Percentiles rank a stretch among this genome's conserved stretches.
Evolutionary conservation across 129 eudicot species (phyloP).

Genomic region (Pittosporum tobira): DNA sequence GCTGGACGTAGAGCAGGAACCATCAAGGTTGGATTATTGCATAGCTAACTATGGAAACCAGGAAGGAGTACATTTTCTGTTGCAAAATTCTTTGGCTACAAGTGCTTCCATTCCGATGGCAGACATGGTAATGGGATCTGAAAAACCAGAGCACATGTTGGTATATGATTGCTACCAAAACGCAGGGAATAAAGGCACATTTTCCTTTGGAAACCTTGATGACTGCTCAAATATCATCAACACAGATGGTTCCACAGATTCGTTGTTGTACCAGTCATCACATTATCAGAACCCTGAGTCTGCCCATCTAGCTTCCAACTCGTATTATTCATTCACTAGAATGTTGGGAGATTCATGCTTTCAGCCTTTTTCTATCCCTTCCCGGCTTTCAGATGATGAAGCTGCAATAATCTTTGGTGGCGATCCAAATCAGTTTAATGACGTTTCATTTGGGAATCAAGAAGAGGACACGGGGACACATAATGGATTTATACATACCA

Average conservation of each 20-base stretch:
- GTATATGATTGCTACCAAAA: constrained; percentile 29
- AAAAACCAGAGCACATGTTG: constrained; percentile 20
- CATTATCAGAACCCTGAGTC: constrained; percentile 28
- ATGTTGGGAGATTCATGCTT: constrained; percentile 37
- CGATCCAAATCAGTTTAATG: constrained; percentile 26
- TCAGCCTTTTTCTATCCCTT: constrained; percentile 26
- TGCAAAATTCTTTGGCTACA: constrained; percentile 17
- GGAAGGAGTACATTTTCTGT: constrained; percentile 17
- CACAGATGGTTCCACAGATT: constrained; percentile 28
- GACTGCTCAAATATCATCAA: constrained; percentile 19
- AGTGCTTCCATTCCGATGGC: constrained; percentile 21
- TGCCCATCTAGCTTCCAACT: constrained; percentile 27
- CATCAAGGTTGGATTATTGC: constrained; percentile 35
- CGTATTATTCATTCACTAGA: constrained; percentile 33
- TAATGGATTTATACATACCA: constrained; percentile 24
- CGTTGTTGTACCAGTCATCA: constrained; percentile 27
- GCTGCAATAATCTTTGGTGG: constrained; percentile 12
- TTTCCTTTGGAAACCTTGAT: constrained; percentile 21
- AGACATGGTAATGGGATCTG: constrained; percentile 26
- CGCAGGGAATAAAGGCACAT: constrained; percentile 18
- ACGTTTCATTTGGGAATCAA: constrained; percentile 21
- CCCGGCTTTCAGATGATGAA: constrained; percentile 18
- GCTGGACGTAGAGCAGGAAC: constrained; percentile 45
- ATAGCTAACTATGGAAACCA: constrained; percentile 25
- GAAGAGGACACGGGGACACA: constrained; percentile 19